Evolutionary conservation across 2,329 filamentous ascomycete species (phyloP).

Genomic region (Balansia obtecta): DNA sequence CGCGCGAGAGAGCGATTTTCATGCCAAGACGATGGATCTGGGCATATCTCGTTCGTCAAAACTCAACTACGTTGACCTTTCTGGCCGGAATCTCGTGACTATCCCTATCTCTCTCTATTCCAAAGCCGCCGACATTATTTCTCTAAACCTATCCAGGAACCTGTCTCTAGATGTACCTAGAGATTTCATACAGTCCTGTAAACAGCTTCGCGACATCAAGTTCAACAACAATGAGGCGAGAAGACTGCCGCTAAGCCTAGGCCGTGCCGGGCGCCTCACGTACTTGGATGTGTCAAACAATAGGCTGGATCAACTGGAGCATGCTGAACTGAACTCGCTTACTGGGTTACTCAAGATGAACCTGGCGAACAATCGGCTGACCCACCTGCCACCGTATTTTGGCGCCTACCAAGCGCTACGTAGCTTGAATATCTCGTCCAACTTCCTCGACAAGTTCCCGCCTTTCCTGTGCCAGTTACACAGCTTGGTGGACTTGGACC

Average conservation of each 20-base stretch:
- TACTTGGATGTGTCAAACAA: constrained; percentile 95
- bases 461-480: constrained; percentile 71
- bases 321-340: constrained; percentile 67
- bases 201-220: constrained; percentile 86
- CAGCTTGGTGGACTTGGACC: constrained; percentile 80
- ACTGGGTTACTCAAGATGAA: constrained; percentile 76
- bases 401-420: constrained; percentile 66
- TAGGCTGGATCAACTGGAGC: constrained; percentile 71
- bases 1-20: constrained; percentile 72
- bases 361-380: constrained; percentile 84
- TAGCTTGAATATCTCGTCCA: constrained; percentile 85
- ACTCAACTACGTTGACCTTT: constrained; percentile 86
- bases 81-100: constrained; percentile 79
- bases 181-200: constrained; percentile 91
- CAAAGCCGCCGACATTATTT: constrained; percentile 84
- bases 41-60: constrained; percentile 75
- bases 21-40: constrained; percentile 57
- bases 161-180: constrained; percentile 84
- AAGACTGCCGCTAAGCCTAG: constrained; percentile 71
- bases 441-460: constrained; percentile 77
- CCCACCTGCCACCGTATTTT: constrained; percentile 69
- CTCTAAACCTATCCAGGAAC: constrained; percentile 86
- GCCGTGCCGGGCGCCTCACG: constrained; percentile 67
- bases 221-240: constrained; percentile 90
- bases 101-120: constrained; percentile 92